Evolutionary conservation across 2,329 filamentous ascomycete species (phyloP), one percentile per base, ranked within the genome.

Genomic region (Cordyceps militaris): DNA sequence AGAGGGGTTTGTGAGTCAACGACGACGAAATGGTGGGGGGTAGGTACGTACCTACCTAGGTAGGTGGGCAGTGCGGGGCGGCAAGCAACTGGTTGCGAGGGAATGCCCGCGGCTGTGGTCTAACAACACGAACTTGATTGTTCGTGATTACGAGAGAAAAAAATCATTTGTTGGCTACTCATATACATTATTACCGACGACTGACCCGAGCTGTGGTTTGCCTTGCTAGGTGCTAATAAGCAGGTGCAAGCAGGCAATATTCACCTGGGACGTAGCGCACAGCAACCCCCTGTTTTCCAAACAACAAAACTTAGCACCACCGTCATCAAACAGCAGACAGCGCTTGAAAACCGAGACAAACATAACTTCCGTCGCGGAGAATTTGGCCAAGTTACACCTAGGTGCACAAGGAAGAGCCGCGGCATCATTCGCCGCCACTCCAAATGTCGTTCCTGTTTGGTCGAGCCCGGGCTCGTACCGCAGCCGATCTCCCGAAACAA

Each of bases 401-500:
- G 26, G 8, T 26, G 19, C 30, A 24, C 21, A 16, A 48, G 7
- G 8, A 32, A 21, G 24, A 26, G 10, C 23, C n/a, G 5, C 8
- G n/a, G 24, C 16, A 52, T 4, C 38, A 32, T 21, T 19, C 8
- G 9, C 13, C 26, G 3, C 38, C 32, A n/a, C 34, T 47, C 24
- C 24, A 47, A 60, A 81, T 81, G 78, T 80, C 80, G 32, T 83
- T 83, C 66, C 70, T 83, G 49, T 83, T 83, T 62, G 79, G 78
- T 59, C 74, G 80, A 65, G 75, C 74, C 56, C 73, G 78, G 60
- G 74, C 77, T 62, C 75, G 79, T 63, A 76, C 79, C 57, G 76
- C 77, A 24, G 72, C 77, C 48, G 80, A 83, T 65, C 71, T 83
- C 43, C 75, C 79, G 58, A 80, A 79, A 65, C 80, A 83, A 67